Evolutionary conservation across 495 filamentous ascomycete genomes (phyloP).

Genomic region (Xeromyces bisporus): DNA sequence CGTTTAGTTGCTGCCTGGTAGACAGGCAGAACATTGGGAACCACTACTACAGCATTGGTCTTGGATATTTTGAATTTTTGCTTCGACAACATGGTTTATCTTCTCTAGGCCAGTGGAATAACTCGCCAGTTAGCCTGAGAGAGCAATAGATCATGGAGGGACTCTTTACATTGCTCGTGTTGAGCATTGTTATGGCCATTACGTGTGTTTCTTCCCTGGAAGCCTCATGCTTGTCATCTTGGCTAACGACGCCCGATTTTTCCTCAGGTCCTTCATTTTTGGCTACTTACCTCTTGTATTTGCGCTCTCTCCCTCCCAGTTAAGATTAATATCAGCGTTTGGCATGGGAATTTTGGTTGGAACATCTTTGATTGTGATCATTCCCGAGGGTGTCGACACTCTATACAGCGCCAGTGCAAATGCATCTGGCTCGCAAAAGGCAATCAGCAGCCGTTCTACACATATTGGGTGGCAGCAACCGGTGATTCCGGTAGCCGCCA

Average conservation of each 20-base stretch:
- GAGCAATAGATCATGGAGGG: too few species aligned
- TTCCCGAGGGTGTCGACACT: slow-evolving; percentile 90
- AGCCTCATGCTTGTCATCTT: not conserved
- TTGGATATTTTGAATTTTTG: not conserved
- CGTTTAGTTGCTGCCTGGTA: too few species aligned
- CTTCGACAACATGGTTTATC: too few species aligned
- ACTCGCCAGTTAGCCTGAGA: too few species aligned
- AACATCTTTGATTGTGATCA: slow-evolving; percentile 90
- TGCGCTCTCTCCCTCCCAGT: slow-evolving; percentile 71
- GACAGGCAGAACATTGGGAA: too few species aligned
- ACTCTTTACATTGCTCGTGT: slow-evolving; percentile 66
- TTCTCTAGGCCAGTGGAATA: too few species aligned
- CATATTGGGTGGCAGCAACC: slow-evolving; percentile 17
- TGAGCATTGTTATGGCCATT: slow-evolving; percentile 85
- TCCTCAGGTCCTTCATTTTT: slow-evolving; percentile 74
- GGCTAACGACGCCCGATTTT: slow-evolving; percentile 13
- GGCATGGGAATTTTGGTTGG: slow-evolving; percentile 91
- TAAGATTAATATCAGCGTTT: slow-evolving; percentile 78
- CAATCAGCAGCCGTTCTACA: slow-evolving; percentile 13
- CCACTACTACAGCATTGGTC: too few species aligned
- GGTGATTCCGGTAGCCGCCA: slow-evolving; percentile 8
- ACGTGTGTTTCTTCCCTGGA: slow-evolving; percentile 43
- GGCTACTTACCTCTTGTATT: slow-evolving; percentile 86
- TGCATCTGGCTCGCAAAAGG: slow-evolving; percentile 9
- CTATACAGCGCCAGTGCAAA: slow-evolving; percentile 46